Evolutionary conservation across 176 grass and related monocot genomes (phyloP).

Genomic region (Aegilops speltoides): DNA sequence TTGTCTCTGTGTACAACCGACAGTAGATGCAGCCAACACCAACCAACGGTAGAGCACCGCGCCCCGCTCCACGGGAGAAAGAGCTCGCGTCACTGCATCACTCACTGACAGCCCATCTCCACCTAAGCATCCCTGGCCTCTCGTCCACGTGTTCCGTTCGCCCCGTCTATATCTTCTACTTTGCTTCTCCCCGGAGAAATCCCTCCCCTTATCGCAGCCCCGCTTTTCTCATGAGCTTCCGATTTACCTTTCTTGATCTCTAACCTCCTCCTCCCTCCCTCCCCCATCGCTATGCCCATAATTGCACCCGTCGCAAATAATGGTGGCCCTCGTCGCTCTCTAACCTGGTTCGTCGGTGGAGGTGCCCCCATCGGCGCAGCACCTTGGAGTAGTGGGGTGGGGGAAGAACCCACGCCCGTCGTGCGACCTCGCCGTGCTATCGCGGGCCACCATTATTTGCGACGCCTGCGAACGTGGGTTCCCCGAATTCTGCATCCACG

Average conservation of each 20-base stretch:
- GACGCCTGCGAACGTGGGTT: constrained; percentile 92
- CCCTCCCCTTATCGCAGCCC: constrained; percentile 37
- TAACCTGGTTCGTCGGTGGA: background rate
- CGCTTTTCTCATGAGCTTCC: constrained; percentile 39
- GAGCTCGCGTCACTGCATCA: background rate
- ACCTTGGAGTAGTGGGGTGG: constrained; percentile 59
- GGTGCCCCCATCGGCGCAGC: constrained; percentile 40
- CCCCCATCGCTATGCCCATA: constrained; percentile 28
- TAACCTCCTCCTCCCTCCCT: background rate
- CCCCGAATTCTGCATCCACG: constrained; percentile 58
- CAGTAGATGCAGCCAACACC: background rate
- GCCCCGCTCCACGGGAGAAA: background rate
- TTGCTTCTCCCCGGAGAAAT: background rate
- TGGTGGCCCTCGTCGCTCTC: background rate
- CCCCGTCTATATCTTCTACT: background rate
- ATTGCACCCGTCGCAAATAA: background rate
- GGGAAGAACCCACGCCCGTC: constrained; percentile 31
- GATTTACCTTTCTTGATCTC: background rate
- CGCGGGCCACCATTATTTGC: constrained; percentile 53
- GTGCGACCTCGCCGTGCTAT: constrained; percentile 48
- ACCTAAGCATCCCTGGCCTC: no score
- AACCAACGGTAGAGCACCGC: background rate
- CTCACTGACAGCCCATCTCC: background rate
- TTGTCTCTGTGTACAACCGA: no score
- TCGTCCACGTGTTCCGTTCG: background rate